Conservation (phyloP, 2,329 filamentous ascomycete species). For the Verticillium zaregamsianum region DNA sequence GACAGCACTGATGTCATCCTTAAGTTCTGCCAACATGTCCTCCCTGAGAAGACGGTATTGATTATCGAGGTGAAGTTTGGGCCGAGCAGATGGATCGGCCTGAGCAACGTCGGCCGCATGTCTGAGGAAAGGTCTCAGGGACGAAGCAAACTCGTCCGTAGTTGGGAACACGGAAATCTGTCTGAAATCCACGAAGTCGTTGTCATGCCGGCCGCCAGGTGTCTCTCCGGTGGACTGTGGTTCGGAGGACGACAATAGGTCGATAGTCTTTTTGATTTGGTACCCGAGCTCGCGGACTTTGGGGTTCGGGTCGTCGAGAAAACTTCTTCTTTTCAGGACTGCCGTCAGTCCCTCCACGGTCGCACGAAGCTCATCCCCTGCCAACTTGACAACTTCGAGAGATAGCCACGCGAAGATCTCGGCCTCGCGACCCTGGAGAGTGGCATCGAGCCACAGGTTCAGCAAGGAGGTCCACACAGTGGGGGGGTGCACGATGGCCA, state of each 20-base stretch:
- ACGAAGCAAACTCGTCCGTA: conserved; percentile 55
- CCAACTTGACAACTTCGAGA: conserved; percentile 40
- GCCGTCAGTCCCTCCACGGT: conserved; percentile 18
- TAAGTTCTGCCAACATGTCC: conserved; percentile 64
- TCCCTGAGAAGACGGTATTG: conserved; percentile 69
- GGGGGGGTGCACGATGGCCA: conserved; percentile 43
- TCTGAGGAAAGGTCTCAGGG: conserved; percentile 50
- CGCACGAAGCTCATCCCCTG: conserved; percentile 16
- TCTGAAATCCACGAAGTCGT: conserved; percentile 60
- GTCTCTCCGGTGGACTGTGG: conserved; percentile 8
- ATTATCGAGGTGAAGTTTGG: conserved; percentile 58
- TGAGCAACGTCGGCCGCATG: conserved; percentile 44
- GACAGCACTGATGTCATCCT: conserved; percentile 53
- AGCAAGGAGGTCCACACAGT: conserved; percentile 50
- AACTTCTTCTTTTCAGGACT: conserved; percentile 17
- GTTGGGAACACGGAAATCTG: conserved; percentile 63
- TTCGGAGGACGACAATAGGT: conserved; percentile 19
- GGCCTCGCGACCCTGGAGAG: conserved; percentile 17
- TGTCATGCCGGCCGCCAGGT: conserved; percentile 69
- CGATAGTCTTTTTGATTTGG: conserved; percentile 33
- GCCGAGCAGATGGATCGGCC: conserved; percentile 27
- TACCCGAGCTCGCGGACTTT: conserved; percentile 23
- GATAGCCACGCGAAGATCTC: conserved; percentile 43
- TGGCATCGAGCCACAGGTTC: conserved; percentile 18
- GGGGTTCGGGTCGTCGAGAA: conserved; percentile 19